A percentile compares a stretch with the other conserved stretches of the same genome.
phyloP scores from a whole-genome alignment of 371 early-diverging fungal species.

The Mortierella sp. region DNA sequence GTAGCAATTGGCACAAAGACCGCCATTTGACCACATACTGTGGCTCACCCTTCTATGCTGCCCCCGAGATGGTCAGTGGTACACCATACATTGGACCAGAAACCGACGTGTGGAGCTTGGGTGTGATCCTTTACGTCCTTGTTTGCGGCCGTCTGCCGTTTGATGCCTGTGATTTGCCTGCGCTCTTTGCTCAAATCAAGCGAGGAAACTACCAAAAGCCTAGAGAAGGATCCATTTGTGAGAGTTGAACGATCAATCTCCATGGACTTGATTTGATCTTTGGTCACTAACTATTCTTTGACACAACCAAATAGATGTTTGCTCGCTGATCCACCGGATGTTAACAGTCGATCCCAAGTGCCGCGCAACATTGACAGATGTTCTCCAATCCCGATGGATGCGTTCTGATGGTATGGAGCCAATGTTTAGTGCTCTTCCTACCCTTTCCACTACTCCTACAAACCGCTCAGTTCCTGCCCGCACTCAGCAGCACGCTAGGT shows the following conservation, averaged over 20 bases:
- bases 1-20: conserved; percentile 87
- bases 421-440: conserved; percentile 19
- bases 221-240: conserved; percentile 53
- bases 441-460: conserved; percentile 37
- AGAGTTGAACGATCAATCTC: not conserved
- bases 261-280: not conserved
- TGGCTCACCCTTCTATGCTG: conserved; percentile 93
- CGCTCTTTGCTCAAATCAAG: conserved; percentile 77
- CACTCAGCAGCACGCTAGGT: conserved; percentile 21
- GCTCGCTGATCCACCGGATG: conserved; percentile 64
- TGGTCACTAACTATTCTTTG: not conserved
- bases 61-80: conserved; percentile 86
- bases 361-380: conserved; percentile 60
- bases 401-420: conserved; percentile 46
- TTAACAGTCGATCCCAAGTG: conserved; percentile 65
- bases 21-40: conserved; percentile 93
- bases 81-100: conserved; percentile 81
- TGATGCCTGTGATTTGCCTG: conserved; percentile 83
- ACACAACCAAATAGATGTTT: conserved; percentile 26
- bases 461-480: conserved; percentile 19
- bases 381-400: conserved; percentile 51
- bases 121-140: conserved; percentile 83
- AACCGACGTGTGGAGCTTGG: conserved; percentile 85
- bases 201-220: conserved; percentile 68
- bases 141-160: conserved; percentile 84